Evolutionary conservation across 306 rosid species (phyloP).

Genomic region (Dalbergia oliveri): DNA sequence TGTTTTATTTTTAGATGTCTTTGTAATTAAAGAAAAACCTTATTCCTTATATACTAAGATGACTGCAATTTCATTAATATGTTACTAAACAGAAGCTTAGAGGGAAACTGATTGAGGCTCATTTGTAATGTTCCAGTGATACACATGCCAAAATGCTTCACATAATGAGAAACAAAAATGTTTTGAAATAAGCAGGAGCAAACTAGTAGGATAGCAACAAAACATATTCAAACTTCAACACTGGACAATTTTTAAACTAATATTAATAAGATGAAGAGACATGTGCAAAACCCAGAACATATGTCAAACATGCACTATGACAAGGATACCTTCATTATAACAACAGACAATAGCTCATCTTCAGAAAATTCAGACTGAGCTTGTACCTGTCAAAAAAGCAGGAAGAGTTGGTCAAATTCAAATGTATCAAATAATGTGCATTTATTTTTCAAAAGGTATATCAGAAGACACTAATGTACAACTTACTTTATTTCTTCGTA

Average conservation of each 20-base stretch:
- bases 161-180: neutral
- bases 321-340: constrained; percentile 84
- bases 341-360: constrained; percentile 88
- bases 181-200: neutral
- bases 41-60: neutral
- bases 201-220: neutral
- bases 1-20: too few species aligned
- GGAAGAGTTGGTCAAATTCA: constrained; percentile 38
- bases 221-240: neutral
- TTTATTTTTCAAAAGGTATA: constrained; percentile 23
- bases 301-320: neutral
- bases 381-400: constrained; percentile 67
- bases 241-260: neutral
- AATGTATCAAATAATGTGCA: neutral
- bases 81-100: neutral
- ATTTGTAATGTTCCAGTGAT: neutral
- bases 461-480: constrained; percentile 42
- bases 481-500: constrained; percentile 82
- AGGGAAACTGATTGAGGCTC: neutral
- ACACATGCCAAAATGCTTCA: neutral
- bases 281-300: neutral
- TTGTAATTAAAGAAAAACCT: neutral
- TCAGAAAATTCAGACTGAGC: constrained; percentile 91
- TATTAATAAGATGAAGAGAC: neutral
- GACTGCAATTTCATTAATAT: neutral